Evolutionary conservation across 495 filamentous ascomycete species (phyloP).

Genomic region (Amphirosellinia nigrospora): DNA sequence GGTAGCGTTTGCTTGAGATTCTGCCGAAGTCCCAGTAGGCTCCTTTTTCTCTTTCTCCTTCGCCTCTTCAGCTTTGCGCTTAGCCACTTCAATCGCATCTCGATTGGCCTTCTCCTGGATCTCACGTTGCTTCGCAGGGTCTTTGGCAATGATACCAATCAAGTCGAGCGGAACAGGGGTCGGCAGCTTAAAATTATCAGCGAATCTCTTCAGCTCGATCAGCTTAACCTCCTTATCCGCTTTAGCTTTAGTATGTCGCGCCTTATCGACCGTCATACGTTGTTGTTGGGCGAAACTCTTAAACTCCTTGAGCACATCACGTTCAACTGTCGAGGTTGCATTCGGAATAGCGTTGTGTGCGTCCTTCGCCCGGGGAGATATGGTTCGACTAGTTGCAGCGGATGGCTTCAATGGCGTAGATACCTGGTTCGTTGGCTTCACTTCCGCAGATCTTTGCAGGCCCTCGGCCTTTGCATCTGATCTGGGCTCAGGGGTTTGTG

Average conservation of each 20-base stretch:
- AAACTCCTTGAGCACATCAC: slow-evolving; percentile 78
- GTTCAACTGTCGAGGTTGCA: slow-evolving; percentile 77
- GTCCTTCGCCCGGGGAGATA: slow-evolving; percentile 49
- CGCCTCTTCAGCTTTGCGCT: slow-evolving; percentile 44
- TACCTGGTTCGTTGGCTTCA: slow-evolving; percentile 40
- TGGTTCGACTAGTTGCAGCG: slow-evolving; percentile 44
- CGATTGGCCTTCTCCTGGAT: slow-evolving; percentile 85
- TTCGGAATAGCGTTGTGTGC: slow-evolving; percentile 54
- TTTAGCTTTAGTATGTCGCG: slow-evolving; percentile 72
- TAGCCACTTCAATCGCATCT: slow-evolving; percentile 66
- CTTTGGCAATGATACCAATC: slow-evolving; percentile 94
- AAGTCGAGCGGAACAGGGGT: slow-evolving; percentile 91
- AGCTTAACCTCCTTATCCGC: slow-evolving; percentile 89
- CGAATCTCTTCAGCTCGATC: slow-evolving; percentile 94
- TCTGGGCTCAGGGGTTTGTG: slow-evolving; percentile 34
- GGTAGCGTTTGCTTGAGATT: slow-evolving; percentile 41
- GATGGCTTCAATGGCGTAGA: slow-evolving; percentile 38
- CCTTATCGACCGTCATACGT: slow-evolving; percentile 68
- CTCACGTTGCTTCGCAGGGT: slow-evolving; percentile 86
- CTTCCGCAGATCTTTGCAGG: slow-evolving; percentile 43
- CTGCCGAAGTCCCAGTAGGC: slow-evolving; percentile 35
- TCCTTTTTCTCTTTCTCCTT: slow-evolving; percentile 53
- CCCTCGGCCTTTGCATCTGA: slow-evolving; percentile 36
- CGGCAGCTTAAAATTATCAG: slow-evolving; percentile 87
- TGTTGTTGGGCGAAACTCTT: slow-evolving; percentile 72